Evolutionary conservation across 163 green algal species (phyloP).

Genomic region (Scenedesmus sp.): DNA sequence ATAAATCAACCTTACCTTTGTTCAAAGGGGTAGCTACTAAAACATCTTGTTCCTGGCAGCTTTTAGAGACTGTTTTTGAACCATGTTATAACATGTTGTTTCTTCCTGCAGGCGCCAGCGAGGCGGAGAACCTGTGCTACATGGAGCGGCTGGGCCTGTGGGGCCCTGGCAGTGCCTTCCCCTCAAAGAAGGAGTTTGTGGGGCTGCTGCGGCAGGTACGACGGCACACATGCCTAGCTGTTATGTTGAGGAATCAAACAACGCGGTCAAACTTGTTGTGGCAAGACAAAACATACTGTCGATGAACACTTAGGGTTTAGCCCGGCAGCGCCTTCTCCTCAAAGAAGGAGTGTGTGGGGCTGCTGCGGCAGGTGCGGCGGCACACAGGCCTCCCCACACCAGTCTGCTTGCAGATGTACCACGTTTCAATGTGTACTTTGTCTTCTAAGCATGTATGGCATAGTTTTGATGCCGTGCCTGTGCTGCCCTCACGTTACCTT

Average conservation of each 20-base stretch:
- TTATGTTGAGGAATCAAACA: neutral
- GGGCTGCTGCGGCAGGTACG: slow-evolving; percentile 74
- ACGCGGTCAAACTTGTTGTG: neutral
- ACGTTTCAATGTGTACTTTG: neutral
- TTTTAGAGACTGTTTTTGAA: too few species aligned
- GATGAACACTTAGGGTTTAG: too few species aligned
- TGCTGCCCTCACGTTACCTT: neutral
- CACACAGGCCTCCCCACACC: neutral
- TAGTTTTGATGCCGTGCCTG: too few species aligned
- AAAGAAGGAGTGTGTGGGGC: slow-evolving; percentile 83
- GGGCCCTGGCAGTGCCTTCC: slow-evolving; percentile 83
- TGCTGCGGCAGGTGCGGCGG: slow-evolving; percentile 70
- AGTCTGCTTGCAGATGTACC: neutral
- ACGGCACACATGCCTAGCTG: neutral
- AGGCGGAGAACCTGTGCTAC: slow-evolving; percentile 83
- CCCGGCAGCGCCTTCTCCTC: slow-evolving; percentile 77
- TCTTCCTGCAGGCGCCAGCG: slow-evolving; percentile 73
- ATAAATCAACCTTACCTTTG: too few species aligned
- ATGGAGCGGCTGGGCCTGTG: slow-evolving; percentile 88
- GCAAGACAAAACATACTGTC: too few species aligned
- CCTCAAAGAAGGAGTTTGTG: slow-evolving; percentile 81
- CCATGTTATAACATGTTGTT: too few species aligned
- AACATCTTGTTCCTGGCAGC: too few species aligned
- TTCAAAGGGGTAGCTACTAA: too few species aligned
- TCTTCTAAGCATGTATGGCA: too few species aligned